Evolutionary conservation across 768 basidiomycete genomes (phyloP), one percentile per base, ranked within the genome.

Genomic region (Clathrus columnatus): DNA sequence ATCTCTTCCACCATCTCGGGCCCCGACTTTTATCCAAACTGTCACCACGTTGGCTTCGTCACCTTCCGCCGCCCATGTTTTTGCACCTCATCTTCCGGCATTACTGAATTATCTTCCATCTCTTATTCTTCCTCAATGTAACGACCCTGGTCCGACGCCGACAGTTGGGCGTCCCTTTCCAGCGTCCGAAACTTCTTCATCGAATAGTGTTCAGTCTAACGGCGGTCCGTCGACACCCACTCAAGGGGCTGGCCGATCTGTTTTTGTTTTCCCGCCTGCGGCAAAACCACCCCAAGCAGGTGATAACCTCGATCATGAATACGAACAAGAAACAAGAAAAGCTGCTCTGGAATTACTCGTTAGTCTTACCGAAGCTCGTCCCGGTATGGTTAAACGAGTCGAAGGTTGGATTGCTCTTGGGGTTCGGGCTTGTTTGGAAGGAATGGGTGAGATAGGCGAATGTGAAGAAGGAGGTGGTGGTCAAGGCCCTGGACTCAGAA

Each of bases 321-420:
- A 78, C 17, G 86, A 91, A 48, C 84, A 86, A 56, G 83, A 84
- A 18, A 74, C 89, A 27, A 74, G 89, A 8, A 79, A 83, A 51
- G 80, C 82, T 0, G 86, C 88, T 7, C 70, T 92, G 8, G 91
- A 94, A 67, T 81, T 94, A 51, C 84, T 94, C 80, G 74, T 93
- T 52, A 81, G 79, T 11, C 68, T 95, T n/a, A 81, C 78, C 26
- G 91, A 94, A 67, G 79, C 87, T 2, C 74, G 77, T 30, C 83
- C 88, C 0, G 69, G 70, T 4, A 84, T 90, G 80, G 86, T 85
- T 6, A 74, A 76, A 60, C 75, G 80, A 41, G 79, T 82, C 0
- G 74, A 77, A 21, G 87, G 83, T 0, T 91, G 88, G 88, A 80
- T 82, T 1, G 75, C 73, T 7, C 75, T 81, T 16, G 69, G 89